phyloP scores from a whole-genome alignment of 805 yeast genomes.

The Ogataea pignaliae region DNA sequence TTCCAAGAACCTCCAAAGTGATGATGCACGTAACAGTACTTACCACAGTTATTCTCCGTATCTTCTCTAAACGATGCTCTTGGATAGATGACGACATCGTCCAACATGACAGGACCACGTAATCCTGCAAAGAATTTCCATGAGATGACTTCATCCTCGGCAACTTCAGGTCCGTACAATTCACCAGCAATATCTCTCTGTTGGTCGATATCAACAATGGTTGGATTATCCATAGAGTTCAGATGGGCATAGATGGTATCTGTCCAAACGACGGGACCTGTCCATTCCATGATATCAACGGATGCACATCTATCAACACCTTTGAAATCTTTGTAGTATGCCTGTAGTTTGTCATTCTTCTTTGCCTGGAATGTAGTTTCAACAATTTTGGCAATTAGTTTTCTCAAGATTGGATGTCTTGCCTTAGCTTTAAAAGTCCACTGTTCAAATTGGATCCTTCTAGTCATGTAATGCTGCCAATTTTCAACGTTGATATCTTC shows the following conservation, averaged over 20 bases:
- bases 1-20: conserved; percentile 36
- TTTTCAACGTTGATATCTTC: conserved; percentile 47
- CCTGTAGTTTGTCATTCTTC: conserved; percentile 30
- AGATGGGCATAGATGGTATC: conserved; percentile 66
- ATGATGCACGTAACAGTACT: conserved; percentile 31
- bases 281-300: conserved; percentile 62
- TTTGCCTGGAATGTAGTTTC: conserved; percentile 42
- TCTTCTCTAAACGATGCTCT: conserved; percentile 32
- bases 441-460: conserved; percentile 59
- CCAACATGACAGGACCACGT: conserved; percentile 31
- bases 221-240: conserved; percentile 36
- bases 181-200: conserved; percentile 26
- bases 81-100: conserved; percentile 32
- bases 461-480: conserved; percentile 48
- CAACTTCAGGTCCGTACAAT: conserved; percentile 29
- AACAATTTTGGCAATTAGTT: conserved; percentile 48
- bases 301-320: conserved; percentile 34
- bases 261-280: conserved; percentile 79
- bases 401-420: conserved; percentile 56
- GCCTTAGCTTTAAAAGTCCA: conserved; percentile 59
- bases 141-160: conserved; percentile 23
- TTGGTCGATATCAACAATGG: conserved; percentile 30
- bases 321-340: conserved; percentile 33
- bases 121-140: conserved; percentile 33
- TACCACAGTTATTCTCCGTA: conserved; percentile 30